Evolutionary conservation across 2,329 filamentous ascomycete genomes (phyloP), one percentile per base, ranked within the genome.

Genomic region (Curvularia sp.): DNA sequence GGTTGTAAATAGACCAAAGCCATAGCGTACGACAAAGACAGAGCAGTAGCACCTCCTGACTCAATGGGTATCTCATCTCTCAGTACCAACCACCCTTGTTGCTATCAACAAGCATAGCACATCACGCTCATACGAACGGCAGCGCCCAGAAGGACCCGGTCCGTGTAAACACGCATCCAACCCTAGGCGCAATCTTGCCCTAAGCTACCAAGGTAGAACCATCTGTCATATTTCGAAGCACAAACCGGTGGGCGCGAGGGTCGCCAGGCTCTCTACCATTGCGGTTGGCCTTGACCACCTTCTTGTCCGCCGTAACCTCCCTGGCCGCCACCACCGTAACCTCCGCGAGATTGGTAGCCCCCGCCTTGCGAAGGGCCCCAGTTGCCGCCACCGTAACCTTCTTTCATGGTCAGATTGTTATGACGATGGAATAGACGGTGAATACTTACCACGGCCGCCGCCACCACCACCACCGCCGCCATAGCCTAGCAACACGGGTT

Each of bases 41-140:
- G 59, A 65, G 67, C 59, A 69, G 62, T 64, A 73, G 68, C 66
- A 74, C 65, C 64, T 72, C 67, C 73, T 73, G 74, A 75, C 71
- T 70, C 66, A 66, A 73, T 74, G 74, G 74, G 74, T 77, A 77
- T 77, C 70, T 74, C 73, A 70, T 72, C 73, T 74, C 72, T 73
- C 69, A 71, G 73, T 70, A 68, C 68, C 69, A 70, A 66, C 69
- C 70, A 72, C 66, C 68, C 66, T 59, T 66, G 65, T 64, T 72
- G 66, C 63, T 64, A 70, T 53, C 58, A 64, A 67, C 59, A 70
- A 64, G 67, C 61, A 67, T 57, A 63, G 56, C 47, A 51, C 23
- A 41, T 57, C 64, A 69, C 70, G 61, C 66, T 64, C 59, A 62
- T 65, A 54, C 54, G 59, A 55, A 62, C 64, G 60, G 66, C 66